These are phyloP conservation scores for Kwoniella shivajii DNA, from an alignment of 1,284 basidiomycete species.

Conservation along the genomic window DNA sequence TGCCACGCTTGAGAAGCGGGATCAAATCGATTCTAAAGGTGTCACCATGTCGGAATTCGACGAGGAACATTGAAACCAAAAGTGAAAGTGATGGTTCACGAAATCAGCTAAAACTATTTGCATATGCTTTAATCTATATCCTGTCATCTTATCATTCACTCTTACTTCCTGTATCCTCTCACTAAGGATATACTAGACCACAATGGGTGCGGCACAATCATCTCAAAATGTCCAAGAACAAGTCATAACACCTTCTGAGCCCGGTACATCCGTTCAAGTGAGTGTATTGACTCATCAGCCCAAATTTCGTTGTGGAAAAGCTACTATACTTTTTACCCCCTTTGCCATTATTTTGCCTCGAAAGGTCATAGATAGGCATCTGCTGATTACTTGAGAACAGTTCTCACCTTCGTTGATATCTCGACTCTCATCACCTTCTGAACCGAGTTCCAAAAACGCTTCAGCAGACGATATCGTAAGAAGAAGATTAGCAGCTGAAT, in stretches of 20 bases:
- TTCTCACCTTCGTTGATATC: slow-evolving; percentile 50
- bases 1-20: too few species aligned
- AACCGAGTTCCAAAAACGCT: slow-evolving; percentile 21
- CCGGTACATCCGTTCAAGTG: slow-evolving; percentile 48
- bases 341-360: neutral
- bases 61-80: too few species aligned
- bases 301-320: too few species aligned
- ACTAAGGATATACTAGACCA: neutral
- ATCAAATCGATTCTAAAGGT: too few species aligned
- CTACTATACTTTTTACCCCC: slow-evolving; percentile 2
- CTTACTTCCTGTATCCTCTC: neutral
- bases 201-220: slow-evolving; percentile 48
- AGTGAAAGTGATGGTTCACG: too few species aligned
- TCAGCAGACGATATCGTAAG: slow-evolving; percentile 49
- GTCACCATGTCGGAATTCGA: too few species aligned
- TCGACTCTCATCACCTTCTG: slow-evolving; percentile 39
- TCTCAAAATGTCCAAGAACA: slow-evolving; percentile 41
- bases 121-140: too few species aligned
- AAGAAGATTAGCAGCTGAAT: slow-evolving; percentile 48
- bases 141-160: neutral
- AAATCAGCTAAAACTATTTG: too few species aligned
- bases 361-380: neutral
- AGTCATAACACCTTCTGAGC: slow-evolving; percentile 46
- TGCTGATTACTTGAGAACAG: too few species aligned
- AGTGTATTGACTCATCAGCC: slow-evolving; percentile 1